Percentiles rank a stretch among this genome's conserved stretches.
phyloP scores from a whole-genome alignment of 305 asterid species.

The Fraxinus sp. region DNA sequence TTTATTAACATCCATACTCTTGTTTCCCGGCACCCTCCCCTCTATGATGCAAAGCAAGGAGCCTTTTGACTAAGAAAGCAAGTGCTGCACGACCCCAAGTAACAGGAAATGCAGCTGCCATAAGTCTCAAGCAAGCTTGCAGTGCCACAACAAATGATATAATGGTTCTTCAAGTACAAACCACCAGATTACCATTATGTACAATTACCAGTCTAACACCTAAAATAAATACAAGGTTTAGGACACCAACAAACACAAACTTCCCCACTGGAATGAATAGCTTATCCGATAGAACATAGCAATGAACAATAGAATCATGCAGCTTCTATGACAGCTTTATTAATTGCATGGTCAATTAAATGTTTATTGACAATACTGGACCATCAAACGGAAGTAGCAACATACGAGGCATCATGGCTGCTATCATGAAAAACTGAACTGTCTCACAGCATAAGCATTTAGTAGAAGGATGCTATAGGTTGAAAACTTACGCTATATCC shows the following conservation, averaged over 20 bases:
- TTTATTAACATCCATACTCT: neutral
- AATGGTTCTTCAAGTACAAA: neutral
- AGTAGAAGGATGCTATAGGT: conserved; percentile 9
- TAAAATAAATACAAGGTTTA: conserved; percentile 3
- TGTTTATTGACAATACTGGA: neutral
- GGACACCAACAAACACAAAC: neutral
- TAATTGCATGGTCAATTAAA: neutral
- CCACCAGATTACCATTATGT: neutral
- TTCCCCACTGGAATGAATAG: neutral
- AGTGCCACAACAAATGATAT: neutral
- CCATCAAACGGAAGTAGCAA: conserved; percentile 12
- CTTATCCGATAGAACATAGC: neutral
- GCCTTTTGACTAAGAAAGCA: neutral
- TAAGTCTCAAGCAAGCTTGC: neutral
- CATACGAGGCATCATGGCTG: neutral
- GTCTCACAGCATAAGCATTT: neutral
- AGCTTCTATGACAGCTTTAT: neutral
- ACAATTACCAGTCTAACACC: neutral
- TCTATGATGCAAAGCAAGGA: neutral
- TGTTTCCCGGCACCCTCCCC: neutral
- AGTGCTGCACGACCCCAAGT: neutral
- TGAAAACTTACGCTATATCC: conserved; percentile 74
- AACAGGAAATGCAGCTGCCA: neutral
- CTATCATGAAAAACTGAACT: neutral
- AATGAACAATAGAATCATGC: neutral